Evolutionary conservation across 495 filamentous ascomycete species (phyloP), one percentile per base, ranked within the genome.

Genomic region (Aspergillus diversus): DNA sequence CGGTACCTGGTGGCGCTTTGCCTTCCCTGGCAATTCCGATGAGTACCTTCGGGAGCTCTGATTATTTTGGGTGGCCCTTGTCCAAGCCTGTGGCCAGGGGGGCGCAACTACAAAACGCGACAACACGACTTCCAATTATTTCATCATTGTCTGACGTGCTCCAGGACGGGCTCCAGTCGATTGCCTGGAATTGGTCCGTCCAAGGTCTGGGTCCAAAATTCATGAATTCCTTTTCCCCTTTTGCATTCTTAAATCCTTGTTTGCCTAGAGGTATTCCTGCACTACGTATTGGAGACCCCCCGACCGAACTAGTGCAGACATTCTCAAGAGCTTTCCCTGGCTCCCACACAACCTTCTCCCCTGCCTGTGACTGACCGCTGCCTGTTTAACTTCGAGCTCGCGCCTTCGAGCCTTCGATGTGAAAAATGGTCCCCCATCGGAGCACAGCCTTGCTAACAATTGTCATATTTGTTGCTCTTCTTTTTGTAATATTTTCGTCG

Each of bases 401-500:
- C 35, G 34, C 39, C 17, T 15, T 7, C 53, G 7, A 27, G 34
- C 53, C 31, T 43, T 7, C 33, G n/a, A 35, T 42, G 35, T 35
- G 17, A 73, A 27, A 65, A 47, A 80, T 80, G 78, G 75, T 81
- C 62, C 74, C 74, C 57, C 79, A 80, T 61, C 71, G 77, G 57
- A 78, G 71, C 39, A 80, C 75, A 7, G 73, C 77, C 27, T 72
- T 81, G 13, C 55, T 81, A 52, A 74, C 79, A 11, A 71, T 79
- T 47, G 67, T 80, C 54, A 71, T 81, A 27, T 78, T 81, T 57
- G 69, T 79, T 54, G 77, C 71, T 49, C 71, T 84, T 16, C 62
- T 81, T n/a, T 71, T 83, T 21, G 67, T 80, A 33, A 76, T 80
- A 32, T 82, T 76, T 55, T 80, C 82, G 5, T 76, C 75, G 17